These are phyloP conservation scores for Colletotrichum tropicicola DNA, from an alignment of 2,329 filamentous ascomycete genomes.

Conservation along the genomic window DNA sequence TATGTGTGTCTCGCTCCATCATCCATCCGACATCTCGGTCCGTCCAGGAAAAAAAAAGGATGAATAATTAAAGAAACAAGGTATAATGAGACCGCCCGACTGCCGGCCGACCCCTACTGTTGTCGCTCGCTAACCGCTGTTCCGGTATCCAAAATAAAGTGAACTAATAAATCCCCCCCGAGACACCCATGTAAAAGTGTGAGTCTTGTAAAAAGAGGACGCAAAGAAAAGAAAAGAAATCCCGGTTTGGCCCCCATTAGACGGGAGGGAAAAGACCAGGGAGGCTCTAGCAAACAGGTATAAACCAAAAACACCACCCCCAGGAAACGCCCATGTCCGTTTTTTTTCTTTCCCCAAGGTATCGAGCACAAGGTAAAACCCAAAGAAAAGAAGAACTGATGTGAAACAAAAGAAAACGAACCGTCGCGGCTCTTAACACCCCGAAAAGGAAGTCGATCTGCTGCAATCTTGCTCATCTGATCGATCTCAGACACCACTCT, in stretches of 20 bases:
- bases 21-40: neutral
- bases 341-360: neutral
- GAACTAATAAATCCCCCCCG: neutral
- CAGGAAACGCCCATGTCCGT: constrained; percentile 16
- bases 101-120: neutral
- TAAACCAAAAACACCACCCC: neutral
- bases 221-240: neutral
- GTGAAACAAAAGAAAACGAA: neutral
- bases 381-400: neutral
- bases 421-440: neutral
- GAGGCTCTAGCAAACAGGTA: neutral
- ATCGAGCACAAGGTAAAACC: neutral
- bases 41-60: neutral
- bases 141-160: neutral
- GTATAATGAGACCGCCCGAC: neutral
- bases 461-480: neutral
- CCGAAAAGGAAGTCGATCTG: constrained; percentile 1
- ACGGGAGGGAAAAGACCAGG: neutral
- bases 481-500: neutral
- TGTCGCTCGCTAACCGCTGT: neutral
- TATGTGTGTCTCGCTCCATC: neutral
- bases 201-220: neutral
- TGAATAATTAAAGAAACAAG: neutral
- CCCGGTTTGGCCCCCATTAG: no score
- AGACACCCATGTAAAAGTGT: neutral